Evolutionary conservation across 2,329 filamentous ascomycete species (phyloP), one percentile per base, ranked within the genome.

Genomic region (Stachybotrys chlorohalonatus): DNA sequence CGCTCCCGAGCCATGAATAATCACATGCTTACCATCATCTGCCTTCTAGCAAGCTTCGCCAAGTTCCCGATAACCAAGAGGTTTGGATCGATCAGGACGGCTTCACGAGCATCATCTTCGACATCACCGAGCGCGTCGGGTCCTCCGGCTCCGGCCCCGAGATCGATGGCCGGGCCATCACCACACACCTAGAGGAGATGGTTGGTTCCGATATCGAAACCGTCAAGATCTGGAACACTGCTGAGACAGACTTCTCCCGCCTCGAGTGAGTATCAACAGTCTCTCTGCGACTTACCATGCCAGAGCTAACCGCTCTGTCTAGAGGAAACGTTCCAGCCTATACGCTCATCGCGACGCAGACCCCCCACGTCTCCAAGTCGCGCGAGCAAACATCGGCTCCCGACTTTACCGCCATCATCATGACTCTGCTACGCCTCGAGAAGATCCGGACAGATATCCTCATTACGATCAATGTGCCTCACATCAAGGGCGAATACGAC

Each of bases 41-140:
- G 47, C 36, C 32, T 8, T 46, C 53, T 58, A 90, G 87, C 73
- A 80, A 81, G 54, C 79, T 91, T 62, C 84, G 88, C 59, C 81
- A 90, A 72, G 84, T 92, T 6, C 88, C 88, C 52, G 86, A 93
- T 68, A 89, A 95, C 70, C 92, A 97, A 75, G 93, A 96, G 76
- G 87, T 96, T 62, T 96, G 85, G 74, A 86, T 96, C 65, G 90
- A 95, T 68, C 80, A 82, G 59, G 80, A 87, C 58, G 91, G 90
- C 52, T 92, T 92, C 70, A 90, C 89, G 3, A 91, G 83, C 72
- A 85, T 96, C 68, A 92, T 96, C 63, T 81, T 96, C 70, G 93
- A 97, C 64, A 90, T 97, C 65, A 87, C 89, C 54, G 87, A 96
- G 74, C 87, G 89, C 54, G 86, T 95, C 24, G 81, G 82, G 56